Conservation (phyloP, 768 basidiomycete species). For the Brasilioporus rufonigricans region DNA sequence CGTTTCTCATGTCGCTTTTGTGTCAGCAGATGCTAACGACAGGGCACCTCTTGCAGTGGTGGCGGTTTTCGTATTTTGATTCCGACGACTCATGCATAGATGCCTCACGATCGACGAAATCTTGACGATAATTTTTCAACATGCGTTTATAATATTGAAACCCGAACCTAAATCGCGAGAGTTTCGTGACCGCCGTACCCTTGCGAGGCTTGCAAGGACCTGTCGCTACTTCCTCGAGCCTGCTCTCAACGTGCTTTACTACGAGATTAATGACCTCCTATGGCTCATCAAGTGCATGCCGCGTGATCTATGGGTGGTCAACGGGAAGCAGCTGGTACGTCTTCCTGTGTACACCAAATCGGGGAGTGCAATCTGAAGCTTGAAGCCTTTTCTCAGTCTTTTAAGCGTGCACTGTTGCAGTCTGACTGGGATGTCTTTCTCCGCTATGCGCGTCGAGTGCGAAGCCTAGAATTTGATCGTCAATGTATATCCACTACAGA, state of each 20-base stretch:
- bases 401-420: constrained; percentile 18
- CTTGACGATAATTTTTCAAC: constrained; percentile 31
- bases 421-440: constrained; percentile 31
- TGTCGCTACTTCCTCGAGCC: constrained; percentile 31
- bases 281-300: constrained; percentile 33
- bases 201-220: constrained; percentile 33
- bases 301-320: constrained; percentile 32
- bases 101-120: constrained; percentile 34
- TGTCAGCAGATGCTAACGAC: constrained; percentile 1
- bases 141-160: constrained; percentile 27
- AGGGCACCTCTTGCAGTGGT: constrained; percentile 7
- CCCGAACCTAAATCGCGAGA: constrained; percentile 28
- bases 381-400: no score
- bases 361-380: no score
- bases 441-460: constrained; percentile 28
- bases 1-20: constrained; percentile 3
- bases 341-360: neutral
- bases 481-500: constrained; percentile 25
- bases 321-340: constrained; percentile 29
- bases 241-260: constrained; percentile 32
- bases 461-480: constrained; percentile 31
- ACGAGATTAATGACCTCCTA: constrained; percentile 31
- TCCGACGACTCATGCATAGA: constrained; percentile 30
- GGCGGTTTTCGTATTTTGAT: constrained; percentile 10
- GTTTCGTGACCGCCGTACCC: constrained; percentile 30